Conservation (phyloP, 2,329 filamentous ascomycete genomes). For the Alternaria infectoria region DNA sequence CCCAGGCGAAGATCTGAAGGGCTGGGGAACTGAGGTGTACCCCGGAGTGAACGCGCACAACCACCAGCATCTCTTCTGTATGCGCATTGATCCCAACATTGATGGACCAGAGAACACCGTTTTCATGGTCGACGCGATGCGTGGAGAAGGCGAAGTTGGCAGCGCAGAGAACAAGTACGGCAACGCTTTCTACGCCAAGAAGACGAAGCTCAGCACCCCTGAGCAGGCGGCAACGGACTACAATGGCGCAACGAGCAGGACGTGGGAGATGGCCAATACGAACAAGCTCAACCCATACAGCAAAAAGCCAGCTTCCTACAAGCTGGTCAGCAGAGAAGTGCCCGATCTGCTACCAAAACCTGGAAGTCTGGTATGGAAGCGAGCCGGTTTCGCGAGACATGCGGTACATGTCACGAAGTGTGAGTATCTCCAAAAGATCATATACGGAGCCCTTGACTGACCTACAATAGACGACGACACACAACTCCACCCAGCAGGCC, state of each 20-base stretch:
- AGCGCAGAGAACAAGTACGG: slow-evolving; percentile 85
- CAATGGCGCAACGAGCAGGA: slow-evolving; percentile 76
- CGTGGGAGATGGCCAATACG: slow-evolving; percentile 90
- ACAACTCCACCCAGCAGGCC: slow-evolving; percentile 83
- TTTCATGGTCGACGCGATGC: slow-evolving; percentile 79
- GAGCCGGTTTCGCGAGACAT: slow-evolving; percentile 85
- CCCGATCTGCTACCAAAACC: slow-evolving; percentile 80
- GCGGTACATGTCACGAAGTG: slow-evolving; percentile 89
- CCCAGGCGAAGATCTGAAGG: slow-evolving; percentile 78
- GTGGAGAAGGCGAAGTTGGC: slow-evolving; percentile 75
- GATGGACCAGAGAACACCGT: slow-evolving; percentile 86
- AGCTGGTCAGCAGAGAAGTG: slow-evolving; percentile 86
- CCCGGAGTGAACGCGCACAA: slow-evolving; percentile 93
- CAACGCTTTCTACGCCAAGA: slow-evolving; percentile 86
- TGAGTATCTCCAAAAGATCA: slow-evolving; percentile 55
- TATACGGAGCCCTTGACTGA: slow-evolving; percentile 6
- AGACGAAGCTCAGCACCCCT: slow-evolving; percentile 77
- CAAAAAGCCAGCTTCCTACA: slow-evolving; percentile 84
- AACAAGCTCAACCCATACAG: slow-evolving; percentile 84
- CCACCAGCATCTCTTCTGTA: slow-evolving; percentile 93
- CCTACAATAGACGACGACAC: slow-evolving; percentile 70
- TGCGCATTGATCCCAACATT: slow-evolving; percentile 85
- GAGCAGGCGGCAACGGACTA: slow-evolving; percentile 77
- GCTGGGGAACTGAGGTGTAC: slow-evolving; percentile 92
- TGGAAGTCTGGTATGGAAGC: slow-evolving; percentile 83